Evolutionary conservation across 495 filamentous ascomycete species (phyloP), one percentile per base, ranked within the genome.

Genomic region (Hypomontagnella submonticulosa): DNA sequence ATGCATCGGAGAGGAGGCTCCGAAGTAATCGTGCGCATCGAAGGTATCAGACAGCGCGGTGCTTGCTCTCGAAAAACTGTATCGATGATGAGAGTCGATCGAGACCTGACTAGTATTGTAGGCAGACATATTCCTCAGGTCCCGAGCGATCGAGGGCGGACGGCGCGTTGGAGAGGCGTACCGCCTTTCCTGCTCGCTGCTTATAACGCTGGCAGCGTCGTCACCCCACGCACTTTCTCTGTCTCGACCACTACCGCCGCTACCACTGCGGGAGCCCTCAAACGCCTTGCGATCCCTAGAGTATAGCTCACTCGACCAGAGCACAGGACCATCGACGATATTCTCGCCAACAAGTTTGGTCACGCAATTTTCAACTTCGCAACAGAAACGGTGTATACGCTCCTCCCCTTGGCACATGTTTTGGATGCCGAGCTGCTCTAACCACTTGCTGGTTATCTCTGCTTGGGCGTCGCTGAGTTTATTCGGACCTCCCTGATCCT

Each of bases 361-460:
- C 75, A 97, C 88, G 66, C 91, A 96, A 56, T 83, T 90, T 55
- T 95, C 91, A 19, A 99, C 84, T 72, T 98, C 95, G 46, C 93
- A 88, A 73, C 89, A 96, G 73, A 99, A 96, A 12, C 93, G 87
- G 72, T 99, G 95, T 51, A 99, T 96, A 34, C 95, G 81, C 77
- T 99, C 95, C 71, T 99, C 95, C 13, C 93, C 95, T 69, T 88
- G 90, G 79, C 95, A 99, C 76, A 97, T 93, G 69, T 97, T 97
- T 74, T 95, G 93, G 16, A 97, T 86, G 9, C 86, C 87, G 65
- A 87, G 89, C 73, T 90, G 87, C 12, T 89, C 86, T 43, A 99
- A 76, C 92, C 95, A 99, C 52, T 88, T 89, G 18, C 85, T 81
- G 4, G 92, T 96, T 65, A 93, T 88, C 33, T 93, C 91, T 2